These are phyloP conservation scores for Wallacemonas sp. DNA, from an alignment of 208 protist genomes.

Conservation along the genomic window DNA sequence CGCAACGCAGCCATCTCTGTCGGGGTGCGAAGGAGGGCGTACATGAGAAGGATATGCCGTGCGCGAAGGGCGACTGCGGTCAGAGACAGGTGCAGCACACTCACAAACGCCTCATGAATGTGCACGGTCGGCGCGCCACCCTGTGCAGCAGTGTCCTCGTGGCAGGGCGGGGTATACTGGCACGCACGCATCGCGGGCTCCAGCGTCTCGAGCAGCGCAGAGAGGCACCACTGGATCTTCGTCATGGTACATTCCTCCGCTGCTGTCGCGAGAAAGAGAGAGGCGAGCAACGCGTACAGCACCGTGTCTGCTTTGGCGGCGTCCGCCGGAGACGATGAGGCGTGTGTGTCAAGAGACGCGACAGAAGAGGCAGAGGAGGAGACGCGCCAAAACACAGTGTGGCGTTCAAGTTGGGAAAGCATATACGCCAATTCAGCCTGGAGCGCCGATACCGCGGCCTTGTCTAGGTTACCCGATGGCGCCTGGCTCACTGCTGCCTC, in stretches of 20 bases:
- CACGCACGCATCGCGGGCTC: slow-evolving; percentile 2
- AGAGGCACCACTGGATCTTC: slow-evolving; percentile 3
- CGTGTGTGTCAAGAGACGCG: no score
- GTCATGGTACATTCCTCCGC: neutral
- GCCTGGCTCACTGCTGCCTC: neutral
- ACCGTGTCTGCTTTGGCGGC: neutral
- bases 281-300: slow-evolving; percentile 8
- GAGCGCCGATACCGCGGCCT: slow-evolving; percentile 7
- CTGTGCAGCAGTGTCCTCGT: neutral
- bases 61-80: slow-evolving; percentile 19
- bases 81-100: slow-evolving; percentile 10
- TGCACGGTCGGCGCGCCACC: neutral
- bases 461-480: neutral
- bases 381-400: no score
- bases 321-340: neutral
- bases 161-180: no score
- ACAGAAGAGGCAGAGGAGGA: no score
- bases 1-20: slow-evolving; percentile 1
- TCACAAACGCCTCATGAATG: slow-evolving; percentile 10
- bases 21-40: slow-evolving; percentile 25
- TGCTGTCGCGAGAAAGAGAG: neutral
- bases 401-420: neutral
- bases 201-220: slow-evolving; percentile 1
- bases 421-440: slow-evolving; percentile 18
- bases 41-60: slow-evolving; percentile 36